Evolutionary conservation across 1,284 basidiomycete genomes (phyloP), one percentile per base, ranked within the genome.

Genomic region (Boletus calvinii): DNA sequence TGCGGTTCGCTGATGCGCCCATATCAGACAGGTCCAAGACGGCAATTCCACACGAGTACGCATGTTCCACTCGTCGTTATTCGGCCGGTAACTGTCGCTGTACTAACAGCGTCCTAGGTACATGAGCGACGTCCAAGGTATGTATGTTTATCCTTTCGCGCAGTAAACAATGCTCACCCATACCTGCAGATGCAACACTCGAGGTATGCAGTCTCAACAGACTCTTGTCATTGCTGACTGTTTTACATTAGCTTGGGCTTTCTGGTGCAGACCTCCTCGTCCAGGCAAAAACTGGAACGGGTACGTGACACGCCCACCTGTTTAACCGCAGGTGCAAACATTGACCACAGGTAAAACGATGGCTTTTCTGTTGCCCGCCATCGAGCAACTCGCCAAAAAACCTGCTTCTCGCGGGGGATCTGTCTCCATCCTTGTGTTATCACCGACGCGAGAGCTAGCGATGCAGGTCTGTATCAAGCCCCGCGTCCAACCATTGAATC

Each of bases 381-480:
- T 96, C 13, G 88, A 94, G 59, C 81, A 83, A n/a, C 78, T 96
- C 9, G 59, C 63, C 26, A 65, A 70, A 57, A 66, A 56, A 35
- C 42, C 56, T 12, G 39, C 50, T 9, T 37, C 65, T 17, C 62
- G 49, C 15, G 39, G 26, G 3, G 53, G 60, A 4, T 47, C 63
- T 1, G 68, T 74, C 10, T 74, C 74, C 1, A 67, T 77, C 34
- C 81, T 97, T 18, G 82, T 97, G 30, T 74, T 97, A 9, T 85
- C 91, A 18, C 94, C 94, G 0, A 97, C 94, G 0, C 84, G 94
- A 56, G 94, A 97, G 67, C 74, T 97, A 13, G 92, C 92, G 0
- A 74, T 94, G 17, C 93, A 96, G 71, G 84, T 94, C 22, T 70
- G 62, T 30, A 18, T 26, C 38, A 31, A 9, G 15, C 8, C 7